These are phyloP conservation scores for Daldinia childiae DNA, from an alignment of 495 filamentous ascomycete genomes.

Conservation along the genomic window DNA sequence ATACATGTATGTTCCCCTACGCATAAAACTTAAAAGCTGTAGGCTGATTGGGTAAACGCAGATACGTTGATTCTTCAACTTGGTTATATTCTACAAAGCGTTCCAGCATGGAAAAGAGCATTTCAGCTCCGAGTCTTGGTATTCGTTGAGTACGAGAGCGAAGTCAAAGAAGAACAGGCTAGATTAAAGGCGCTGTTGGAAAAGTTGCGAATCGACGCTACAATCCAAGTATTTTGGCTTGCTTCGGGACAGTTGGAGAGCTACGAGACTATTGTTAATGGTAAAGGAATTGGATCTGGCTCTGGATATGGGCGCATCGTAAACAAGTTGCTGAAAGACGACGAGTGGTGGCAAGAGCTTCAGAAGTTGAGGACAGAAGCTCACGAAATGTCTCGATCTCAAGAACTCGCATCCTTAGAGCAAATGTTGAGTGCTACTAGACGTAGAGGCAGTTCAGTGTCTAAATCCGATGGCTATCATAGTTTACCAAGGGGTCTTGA, in stretches of 20 bases:
- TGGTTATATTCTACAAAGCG: constrained; percentile 84
- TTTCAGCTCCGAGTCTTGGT: constrained; percentile 80
- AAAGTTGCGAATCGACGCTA: constrained; percentile 82
- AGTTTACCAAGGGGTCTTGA: constrained; percentile 49
- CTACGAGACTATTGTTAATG: constrained; percentile 84
- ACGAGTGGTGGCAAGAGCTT: constrained; percentile 89
- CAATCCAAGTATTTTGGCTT: constrained; percentile 83
- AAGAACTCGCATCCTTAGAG: constrained; percentile 46
- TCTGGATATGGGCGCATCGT: constrained; percentile 62
- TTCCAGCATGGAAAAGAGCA: constrained; percentile 81
- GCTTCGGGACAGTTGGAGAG: constrained; percentile 75
- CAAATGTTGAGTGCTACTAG: constrained; percentile 49
- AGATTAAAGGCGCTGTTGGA: constrained; percentile 79
- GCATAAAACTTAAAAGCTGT: neutral
- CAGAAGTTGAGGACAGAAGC: constrained; percentile 65
- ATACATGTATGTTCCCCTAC: constrained; percentile 68
- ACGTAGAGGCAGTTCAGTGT: constrained; percentile 46
- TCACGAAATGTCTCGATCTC: constrained; percentile 61
- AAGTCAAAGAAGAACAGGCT: constrained; percentile 79
- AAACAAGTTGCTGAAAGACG: constrained; percentile 67
- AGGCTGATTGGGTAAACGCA: constrained; percentile 23
- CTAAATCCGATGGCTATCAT: constrained; percentile 35
- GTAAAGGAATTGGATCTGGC: constrained; percentile 51
- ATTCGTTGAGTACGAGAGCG: constrained; percentile 89
- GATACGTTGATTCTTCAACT: constrained; percentile 87